Base-by-base conservation (phyloP, 1,139 yeast genomes). In the Sugiyamaella xylanicola region DNA sequence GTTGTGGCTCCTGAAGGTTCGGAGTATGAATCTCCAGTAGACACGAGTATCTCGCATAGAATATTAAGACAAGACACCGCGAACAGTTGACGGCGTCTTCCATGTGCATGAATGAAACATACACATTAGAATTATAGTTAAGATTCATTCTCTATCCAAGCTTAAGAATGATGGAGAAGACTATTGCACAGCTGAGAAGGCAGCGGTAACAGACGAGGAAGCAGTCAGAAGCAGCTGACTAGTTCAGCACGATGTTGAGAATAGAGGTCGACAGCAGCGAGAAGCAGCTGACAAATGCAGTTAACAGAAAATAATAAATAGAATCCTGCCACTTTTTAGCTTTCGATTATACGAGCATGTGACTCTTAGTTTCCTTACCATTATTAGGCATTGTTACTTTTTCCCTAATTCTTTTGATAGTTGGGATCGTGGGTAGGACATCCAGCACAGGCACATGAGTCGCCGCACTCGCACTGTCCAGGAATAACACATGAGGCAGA, bases 401-500 rank as follows among this genome's bases (percentile, higher is more conserved):
- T 32, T n/a, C 15, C 15, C 13, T 13, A 32, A 32, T 32, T 32
- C 19, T 46, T 32, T 15, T 40, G 55, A 29, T 37, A 44, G 27
- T 52, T 52, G 1, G 65, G 65, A 50, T 66, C 68, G 54, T 71
- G 74, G 1, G 69, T 67, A 4, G 72, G 69, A 57, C 76, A 73
- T 29, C 73, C 74, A 16, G 65, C 68, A 55, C 76, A 73, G 19
- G 63, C 58, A 54, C 76, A 73, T 16, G 57, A 60, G 22, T 70
- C 74, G 4, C 74, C 76, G 54, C 76, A 73, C 27, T 66, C 65
- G 54, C 76, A 73, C 53, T 70, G 69, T 3, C 76, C 75, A 1
- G 75, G 74, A 35, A 72, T 61, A 4, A 71, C 71, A 54, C 76
- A 73, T 20, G 68, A 63, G 11, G 76, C 68, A 0, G 74, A 72